Base-by-base conservation (phyloP, 1,139 yeast genomes). In the Magnusiomyces sp. region DNA sequence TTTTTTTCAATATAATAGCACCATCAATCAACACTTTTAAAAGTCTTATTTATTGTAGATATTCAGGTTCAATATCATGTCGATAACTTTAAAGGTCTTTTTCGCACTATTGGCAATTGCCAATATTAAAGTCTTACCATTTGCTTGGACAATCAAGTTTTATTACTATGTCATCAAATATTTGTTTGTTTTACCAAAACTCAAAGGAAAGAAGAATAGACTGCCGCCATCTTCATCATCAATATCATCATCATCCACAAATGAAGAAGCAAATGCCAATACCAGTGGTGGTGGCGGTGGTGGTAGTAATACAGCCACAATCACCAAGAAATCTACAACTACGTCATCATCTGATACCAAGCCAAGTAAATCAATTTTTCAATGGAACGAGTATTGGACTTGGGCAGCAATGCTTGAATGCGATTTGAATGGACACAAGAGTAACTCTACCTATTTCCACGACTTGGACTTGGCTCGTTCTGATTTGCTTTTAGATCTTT, bases 361-460 rank as follows among this genome's bases (percentile, higher is more conserved):
- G 16, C 5, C 42, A 7, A n/a, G 31, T 5, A 46, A 5, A 48
- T 48, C 29, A 45, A 59, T 39, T 47, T 19, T 43, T 40, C 65
- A 69, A 71, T 34, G 71, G 76, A 65, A 73, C 1, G 62, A 66
- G 5, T 72, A 75, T 59, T 57, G 65, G 14, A 75, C 88, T 0
- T 80, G 80, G 55, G 87, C 85, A 34, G 81, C 92, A 1, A 80
- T 86, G 7, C 69, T 85, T 60, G 97, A 90, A 63, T 78, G 87
- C 59, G 97, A 90, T 66, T 76, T 85, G 72, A 87, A 87, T 62
- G 61, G 88, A 50, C 97, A 90, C 70, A 90, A 90, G 69, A 80
- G 84, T 53, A 90, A 90, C 64, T 79, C 90, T 17, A 84, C 96
- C 1, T 90, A 89, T 66, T 84, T 85, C 60, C 69, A 74, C n/a